Evolutionary conservation across 441 rosid species (phyloP), one percentile per base, ranked within the genome.

Genomic region (Cnidoscolus chayamansa): DNA sequence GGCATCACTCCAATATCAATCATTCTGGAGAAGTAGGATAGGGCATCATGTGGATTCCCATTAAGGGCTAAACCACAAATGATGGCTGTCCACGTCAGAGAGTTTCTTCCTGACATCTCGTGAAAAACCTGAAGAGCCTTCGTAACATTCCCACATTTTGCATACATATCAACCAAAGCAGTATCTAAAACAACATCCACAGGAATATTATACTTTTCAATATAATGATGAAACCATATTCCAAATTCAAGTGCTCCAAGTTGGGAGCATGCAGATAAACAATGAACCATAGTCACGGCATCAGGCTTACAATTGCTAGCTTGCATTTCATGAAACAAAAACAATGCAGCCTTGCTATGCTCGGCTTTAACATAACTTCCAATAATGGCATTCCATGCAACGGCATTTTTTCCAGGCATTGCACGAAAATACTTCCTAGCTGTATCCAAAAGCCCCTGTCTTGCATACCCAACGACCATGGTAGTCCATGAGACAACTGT

Each of bases 201-300:
- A 66, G 81, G 48, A 77, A 91, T 79, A 72, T 81, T 81, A 63
- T 86, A 81, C 71, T 75, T 90, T 77, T 85, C 73, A 31, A 90
- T 81, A 69, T 86, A 94, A 48, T 79, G 90, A 74, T 94, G 96
- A 78, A 88, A 82, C 98, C 96, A 94, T 54, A 88, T 80, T 68
- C 98, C 97, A 30, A 82, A 76, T 35, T 88, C 94, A 63, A 88
- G 94, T 35, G 90, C 94, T 70, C 96, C 97, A 66, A 93, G 90
- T 72, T 89, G 94, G 31, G 94, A 87, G 81, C 97, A 91, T 5
- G 93, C 98, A 65, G 91, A 87, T 74, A 94, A 84, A 80, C 97
- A 91, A 81, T 82, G 90, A 37, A 94, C 82, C 95, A 88, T 85
- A 12, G 95, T 94, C 74, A 89, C 90, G 59, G 80, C 85, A 51